Conservation (phyloP, 352 stramenopile species). For the Pythium insidiosum region DNA sequence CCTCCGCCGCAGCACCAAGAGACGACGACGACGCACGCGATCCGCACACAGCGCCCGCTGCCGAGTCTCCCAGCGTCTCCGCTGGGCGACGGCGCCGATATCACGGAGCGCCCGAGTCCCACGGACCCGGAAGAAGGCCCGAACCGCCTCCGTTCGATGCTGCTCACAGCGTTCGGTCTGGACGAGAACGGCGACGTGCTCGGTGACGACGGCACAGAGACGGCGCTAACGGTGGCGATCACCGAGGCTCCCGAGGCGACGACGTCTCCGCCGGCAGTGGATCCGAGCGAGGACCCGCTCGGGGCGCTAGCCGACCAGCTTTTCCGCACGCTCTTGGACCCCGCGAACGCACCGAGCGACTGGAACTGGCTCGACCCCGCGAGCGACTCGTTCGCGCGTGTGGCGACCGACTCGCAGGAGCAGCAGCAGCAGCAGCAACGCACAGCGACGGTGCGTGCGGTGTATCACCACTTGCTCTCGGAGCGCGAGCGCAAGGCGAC, state of each 20-base stretch:
- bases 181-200: too few species aligned
- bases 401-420: too few species aligned
- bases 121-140: neutral
- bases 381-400: neutral
- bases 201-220: neutral
- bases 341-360: neutral
- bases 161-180: neutral
- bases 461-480: conserved; percentile 4
- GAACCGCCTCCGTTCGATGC: neutral
- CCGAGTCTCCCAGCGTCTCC: neutral
- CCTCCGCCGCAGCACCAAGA: neutral
- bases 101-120: neutral
- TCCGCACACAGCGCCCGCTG: too few species aligned
- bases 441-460: neutral
- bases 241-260: neutral
- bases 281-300: neutral
- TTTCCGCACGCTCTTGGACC: neutral
- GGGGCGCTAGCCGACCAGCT: neutral
- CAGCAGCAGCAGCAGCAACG: too few species aligned
- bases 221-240: neutral
- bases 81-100: neutral
- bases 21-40: too few species aligned
- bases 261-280: neutral
- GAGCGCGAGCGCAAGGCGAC: neutral
- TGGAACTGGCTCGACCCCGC: conserved; percentile 14